Evolutionary conservation across 108 stramenopile species (phyloP), one percentile per base, ranked within the genome.

Genomic region (Nannochloropsis gaditana): DNA sequence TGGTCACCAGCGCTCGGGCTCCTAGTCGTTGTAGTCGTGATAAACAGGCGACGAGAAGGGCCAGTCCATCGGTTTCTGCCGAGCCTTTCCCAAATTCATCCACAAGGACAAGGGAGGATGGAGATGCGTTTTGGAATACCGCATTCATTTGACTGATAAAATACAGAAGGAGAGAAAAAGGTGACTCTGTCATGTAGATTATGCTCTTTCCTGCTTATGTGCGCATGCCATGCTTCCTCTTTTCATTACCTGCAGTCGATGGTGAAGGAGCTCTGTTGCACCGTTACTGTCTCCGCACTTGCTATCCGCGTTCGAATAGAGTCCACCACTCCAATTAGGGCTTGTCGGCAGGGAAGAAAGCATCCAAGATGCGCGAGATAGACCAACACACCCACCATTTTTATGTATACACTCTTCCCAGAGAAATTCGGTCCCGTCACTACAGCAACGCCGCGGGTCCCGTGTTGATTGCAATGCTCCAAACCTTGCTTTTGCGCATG

Each of bases 21-120:
- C 90, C 90, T 45, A 85, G 90, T 43, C 84, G 81, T 41, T 91
- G 89, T 2, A 98, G 90, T 79, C 89, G 84, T 80, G 93, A 90
- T 80, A 98, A 79, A 9, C 94, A 92, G 9, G 97, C 92, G 43
- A 92, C 93, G 82, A 98, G 90, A 5, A 98, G 92, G 21, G 96
- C 93, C 84, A 98, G 95, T 9, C 97, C 97, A 43, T 96, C 96
- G 8, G 95, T 91, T 5, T 96, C 96, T 44, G 93, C 93, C 21
- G 96, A 97, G 83, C 95, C 97, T 87, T 98, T 98, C 9, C 97
- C 97, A 88, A 98, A 97, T 89, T 98, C 97, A 90, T 98, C 97
- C 80, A 98, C 93, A 41, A 98, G 91, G 50, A 97, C 95, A 21
- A 97, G 92, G 41, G 95, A 92, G 41, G 90, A 87, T 11, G 91